Conservation (phyloP, 352 stramenopile genomes). For the Aphanomyces cochlioides region DNA sequence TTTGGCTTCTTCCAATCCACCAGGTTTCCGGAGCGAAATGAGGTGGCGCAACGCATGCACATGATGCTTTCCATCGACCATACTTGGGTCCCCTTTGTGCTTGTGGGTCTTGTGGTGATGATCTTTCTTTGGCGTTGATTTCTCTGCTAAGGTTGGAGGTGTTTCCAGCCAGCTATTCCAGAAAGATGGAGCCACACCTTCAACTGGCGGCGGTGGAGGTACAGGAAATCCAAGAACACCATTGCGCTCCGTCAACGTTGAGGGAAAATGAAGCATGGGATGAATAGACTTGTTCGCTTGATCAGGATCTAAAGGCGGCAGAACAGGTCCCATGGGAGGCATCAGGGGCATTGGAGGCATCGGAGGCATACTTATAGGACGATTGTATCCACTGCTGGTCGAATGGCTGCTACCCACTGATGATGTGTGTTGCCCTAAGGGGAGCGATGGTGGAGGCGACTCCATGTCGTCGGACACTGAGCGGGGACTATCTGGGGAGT, state of each 20-base stretch:
- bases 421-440: no score
- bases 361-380: no score
- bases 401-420: no score
- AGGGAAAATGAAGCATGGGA: background rate
- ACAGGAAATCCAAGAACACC: conserved; percentile 27
- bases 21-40: background rate
- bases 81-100: background rate
- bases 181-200: background rate
- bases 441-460: no score
- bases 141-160: background rate
- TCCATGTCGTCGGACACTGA: no score
- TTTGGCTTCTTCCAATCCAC: background rate
- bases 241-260: conserved; percentile 15
- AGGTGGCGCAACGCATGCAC: background rate
- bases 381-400: no score
- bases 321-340: no score
- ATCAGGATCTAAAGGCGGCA: no score
- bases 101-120: background rate
- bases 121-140: background rate
- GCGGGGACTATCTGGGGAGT: no score
- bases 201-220: background rate
- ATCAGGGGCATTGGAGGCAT: no score
- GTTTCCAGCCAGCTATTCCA: background rate
- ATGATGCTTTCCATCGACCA: background rate
- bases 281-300: background rate